These are phyloP conservation scores for Calvatia gigantea DNA, from an alignment of 768 basidiomycete species.

Conservation along the genomic window DNA sequence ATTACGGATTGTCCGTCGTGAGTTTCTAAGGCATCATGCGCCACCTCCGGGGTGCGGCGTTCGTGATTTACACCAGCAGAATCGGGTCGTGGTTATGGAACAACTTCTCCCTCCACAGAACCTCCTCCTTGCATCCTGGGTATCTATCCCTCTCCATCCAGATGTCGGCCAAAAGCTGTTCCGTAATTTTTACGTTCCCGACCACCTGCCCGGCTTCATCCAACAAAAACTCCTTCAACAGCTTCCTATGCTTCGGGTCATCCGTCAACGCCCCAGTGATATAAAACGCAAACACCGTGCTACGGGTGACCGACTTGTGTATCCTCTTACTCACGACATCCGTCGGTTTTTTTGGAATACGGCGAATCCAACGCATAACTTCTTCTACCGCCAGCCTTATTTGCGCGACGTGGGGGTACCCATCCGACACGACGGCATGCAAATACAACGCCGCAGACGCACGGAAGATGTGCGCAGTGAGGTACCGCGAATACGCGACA, in stretches of 20 bases:
- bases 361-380: conserved; percentile 44
- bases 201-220: conserved; percentile 48
- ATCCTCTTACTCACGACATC: conserved; percentile 21
- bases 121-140: background rate
- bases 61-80: conserved; percentile 35
- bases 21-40: background rate
- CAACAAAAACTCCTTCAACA: conserved; percentile 43
- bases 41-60: background rate
- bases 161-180: conserved; percentile 48
- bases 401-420: conserved; percentile 62
- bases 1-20: background rate
- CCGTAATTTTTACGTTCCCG: conserved; percentile 64
- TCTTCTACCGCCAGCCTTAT: conserved; percentile 53
- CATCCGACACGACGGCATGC: conserved; percentile 72
- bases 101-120: conserved; percentile 56
- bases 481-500: conserved; percentile 34
- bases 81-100: conserved; percentile 46
- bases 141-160: conserved; percentile 43
- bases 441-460: conserved; percentile 73
- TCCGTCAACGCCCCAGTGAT: conserved; percentile 70
- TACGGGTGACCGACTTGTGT: conserved; percentile 59
- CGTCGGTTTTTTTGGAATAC: conserved; percentile 29
- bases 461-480: conserved; percentile 65
- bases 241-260: conserved; percentile 34
- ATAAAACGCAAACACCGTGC: conserved; percentile 77